Percentiles rank a stretch among this genome's conserved stretches.
These are phyloP conservation scores for Echites panduratus DNA, from an alignment of 257 asterid species.

Conservation along the genomic window DNA sequence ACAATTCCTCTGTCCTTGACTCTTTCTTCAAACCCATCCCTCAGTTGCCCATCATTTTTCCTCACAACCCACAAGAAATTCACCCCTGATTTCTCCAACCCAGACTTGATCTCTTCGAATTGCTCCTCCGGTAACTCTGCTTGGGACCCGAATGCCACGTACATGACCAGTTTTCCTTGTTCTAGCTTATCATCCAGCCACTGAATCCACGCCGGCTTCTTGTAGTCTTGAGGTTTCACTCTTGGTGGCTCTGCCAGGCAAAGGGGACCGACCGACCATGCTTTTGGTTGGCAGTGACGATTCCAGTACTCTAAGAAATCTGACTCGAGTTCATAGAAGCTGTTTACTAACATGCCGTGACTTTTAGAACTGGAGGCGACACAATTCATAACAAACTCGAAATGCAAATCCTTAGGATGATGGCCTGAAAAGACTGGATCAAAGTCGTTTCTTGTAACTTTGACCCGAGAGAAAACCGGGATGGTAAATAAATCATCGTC, in stretches of 20 bases:
- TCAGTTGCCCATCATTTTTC: slow-evolving; percentile 7
- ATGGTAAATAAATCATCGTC: slow-evolving; percentile 38
- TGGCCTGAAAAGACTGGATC: slow-evolving; percentile 18
- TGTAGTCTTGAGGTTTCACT: not conserved
- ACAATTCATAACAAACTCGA: slow-evolving; percentile 26
- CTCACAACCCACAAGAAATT: slow-evolving; percentile 59
- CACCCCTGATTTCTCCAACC: slow-evolving; percentile 39
- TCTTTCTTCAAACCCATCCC: slow-evolving; percentile 27
- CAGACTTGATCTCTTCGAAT: slow-evolving; percentile 40
- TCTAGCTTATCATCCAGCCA: slow-evolving; percentile 53
- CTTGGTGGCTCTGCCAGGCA: slow-evolving; percentile 28
- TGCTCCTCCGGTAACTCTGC: slow-evolving; percentile 45
- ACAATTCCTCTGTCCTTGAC: slow-evolving; percentile 42
- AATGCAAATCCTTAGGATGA: slow-evolving; percentile 28
- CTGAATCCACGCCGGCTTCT: slow-evolving; percentile 32
- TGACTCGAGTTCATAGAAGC: slow-evolving; percentile 52
- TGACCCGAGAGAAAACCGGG: slow-evolving; percentile 40
- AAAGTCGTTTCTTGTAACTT: slow-evolving; percentile 47
- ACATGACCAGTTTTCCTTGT: slow-evolving; percentile 35
- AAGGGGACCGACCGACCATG: slow-evolving; percentile 55
- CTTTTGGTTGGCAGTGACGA: not conserved
- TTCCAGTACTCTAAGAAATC: slow-evolving; percentile 25
- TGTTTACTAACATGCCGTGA: slow-evolving; percentile 50
- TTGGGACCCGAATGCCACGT: slow-evolving; percentile 77
- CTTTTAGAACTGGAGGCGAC: slow-evolving; percentile 17